Conservation (phyloP, 2,329 filamentous ascomycete genomes). For the Venturia pyrina region DNA sequence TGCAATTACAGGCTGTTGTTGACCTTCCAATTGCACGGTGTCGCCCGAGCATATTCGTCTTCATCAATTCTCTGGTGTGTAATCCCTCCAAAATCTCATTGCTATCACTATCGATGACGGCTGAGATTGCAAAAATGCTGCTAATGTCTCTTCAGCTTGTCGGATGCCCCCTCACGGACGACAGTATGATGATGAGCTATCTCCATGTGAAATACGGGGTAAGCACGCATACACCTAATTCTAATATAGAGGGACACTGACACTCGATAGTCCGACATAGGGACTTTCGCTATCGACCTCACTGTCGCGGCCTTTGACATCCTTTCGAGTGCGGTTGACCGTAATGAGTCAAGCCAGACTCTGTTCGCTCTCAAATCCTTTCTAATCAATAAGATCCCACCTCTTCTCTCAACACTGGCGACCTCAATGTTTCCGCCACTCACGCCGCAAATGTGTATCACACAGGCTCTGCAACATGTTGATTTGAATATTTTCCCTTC, state of each 20-base stretch:
- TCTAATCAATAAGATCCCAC: conserved; percentile 63
- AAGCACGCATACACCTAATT: conserved; percentile 13
- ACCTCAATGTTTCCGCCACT: conserved; percentile 46
- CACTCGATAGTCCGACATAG: conserved; percentile 55
- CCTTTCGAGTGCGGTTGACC: conserved; percentile 75
- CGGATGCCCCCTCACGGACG: conserved; percentile 74
- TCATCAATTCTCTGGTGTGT: conserved; percentile 68
- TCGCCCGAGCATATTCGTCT: conserved; percentile 74
- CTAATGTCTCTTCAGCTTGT: conserved; percentile 48
- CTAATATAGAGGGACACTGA: conserved; percentile 8
- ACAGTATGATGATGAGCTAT: conserved; percentile 66
- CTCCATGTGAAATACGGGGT: conserved; percentile 78
- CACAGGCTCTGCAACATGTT: conserved; percentile 53
- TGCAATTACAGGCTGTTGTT: conserved; percentile 44
- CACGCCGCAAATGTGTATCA: conserved; percentile 54
- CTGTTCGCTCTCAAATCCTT: conserved; percentile 76
- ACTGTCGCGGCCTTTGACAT: conserved; percentile 85
- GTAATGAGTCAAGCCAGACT: conserved; percentile 48
- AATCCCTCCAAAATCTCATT: background rate
- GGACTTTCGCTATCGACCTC: conserved; percentile 68
- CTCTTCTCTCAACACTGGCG: conserved; percentile 49
- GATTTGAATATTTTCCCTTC: conserved; percentile 55
- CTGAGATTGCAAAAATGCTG: too few relatives aligned
- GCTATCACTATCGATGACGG: background rate
- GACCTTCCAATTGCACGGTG: conserved; percentile 67